Base-by-base conservation (phyloP, 75 land plant genomes). In the Picea sitchensis region DNA sequence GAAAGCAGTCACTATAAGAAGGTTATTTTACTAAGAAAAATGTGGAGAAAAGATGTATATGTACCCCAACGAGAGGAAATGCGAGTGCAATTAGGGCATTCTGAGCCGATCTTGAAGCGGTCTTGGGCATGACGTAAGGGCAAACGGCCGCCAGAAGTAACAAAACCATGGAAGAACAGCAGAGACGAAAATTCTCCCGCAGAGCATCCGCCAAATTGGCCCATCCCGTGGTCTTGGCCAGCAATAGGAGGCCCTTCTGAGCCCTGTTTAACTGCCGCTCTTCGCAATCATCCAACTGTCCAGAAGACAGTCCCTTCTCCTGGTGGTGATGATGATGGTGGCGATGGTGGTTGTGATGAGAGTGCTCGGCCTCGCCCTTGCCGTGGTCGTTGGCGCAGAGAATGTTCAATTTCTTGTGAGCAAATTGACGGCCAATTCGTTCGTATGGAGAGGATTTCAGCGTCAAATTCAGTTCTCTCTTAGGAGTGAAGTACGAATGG, bases 21-120 rank as follows among this genome's bases (percentile, higher is more conserved):
- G 23, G 38, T 15, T 41, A 32, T 14, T 17, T 63, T 60, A 5
- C 17, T 57, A 18, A 15, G 14, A 34, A 57, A 80, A 59, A 7
- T 58, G 18, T 21, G 23, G 18, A 32, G n/a, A 14, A 73, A 75
- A 75, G 75, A 58, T 23, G 13, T n/a, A 18, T 14, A 61, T 86
- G 15, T 91, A 97, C 98, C 85, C 96, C 99, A 34, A 97, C 95
- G 3, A 97, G 90, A 77, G 98, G 95, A 77, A 97, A 92, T 34
- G 94, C 99, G 23, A 89, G 74, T 63, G 84, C 18, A 34, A 89
- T 82, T 64, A 95, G 85, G 2, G 81, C 88, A 77, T 82, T 87
- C 76, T 97, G 99, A 0, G 88, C 38, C 4, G 87, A 82, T 67
- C 78, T 82, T 11, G 84, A 87, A 0, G 80, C 73, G 0, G 79